Conservation (phyloP, 148 eudicot species). For the Vaccinium darrowii region DNA sequence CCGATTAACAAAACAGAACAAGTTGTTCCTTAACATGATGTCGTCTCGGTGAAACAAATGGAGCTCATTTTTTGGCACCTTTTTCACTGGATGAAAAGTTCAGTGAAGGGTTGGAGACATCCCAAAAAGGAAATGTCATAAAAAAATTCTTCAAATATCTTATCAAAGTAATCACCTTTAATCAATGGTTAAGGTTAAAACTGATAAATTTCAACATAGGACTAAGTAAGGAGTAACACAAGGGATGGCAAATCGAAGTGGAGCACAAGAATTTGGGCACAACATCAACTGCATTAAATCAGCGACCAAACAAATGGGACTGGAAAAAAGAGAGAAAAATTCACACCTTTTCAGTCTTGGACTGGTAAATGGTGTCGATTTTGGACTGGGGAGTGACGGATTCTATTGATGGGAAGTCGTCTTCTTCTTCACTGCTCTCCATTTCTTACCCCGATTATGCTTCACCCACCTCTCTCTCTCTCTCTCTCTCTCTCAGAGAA, state of each 20-base stretch:
- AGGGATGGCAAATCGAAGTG: too few relatives aligned
- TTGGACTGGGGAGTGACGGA: slow-evolving; percentile 91
- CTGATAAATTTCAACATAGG: neutral
- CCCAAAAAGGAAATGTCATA: too few relatives aligned
- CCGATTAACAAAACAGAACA: too few relatives aligned
- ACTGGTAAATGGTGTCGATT: slow-evolving; percentile 79
- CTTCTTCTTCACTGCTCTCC: slow-evolving; percentile 98
- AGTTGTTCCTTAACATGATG: too few relatives aligned
- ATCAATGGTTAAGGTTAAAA: neutral
- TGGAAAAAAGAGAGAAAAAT: neutral
- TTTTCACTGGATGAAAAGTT: too few relatives aligned
- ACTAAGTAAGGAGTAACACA: too few relatives aligned
- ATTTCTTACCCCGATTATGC: slow-evolving; percentile 24
- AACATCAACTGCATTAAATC: neutral
- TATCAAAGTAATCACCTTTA: neutral
- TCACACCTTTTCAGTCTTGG: slow-evolving; percentile 92
- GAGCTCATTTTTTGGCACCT: too few relatives aligned
- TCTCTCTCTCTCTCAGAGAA: neutral
- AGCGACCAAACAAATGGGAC: neutral
- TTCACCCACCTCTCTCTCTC: neutral
- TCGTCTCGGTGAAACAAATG: too few relatives aligned
- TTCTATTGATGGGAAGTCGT: slow-evolving; percentile 84
- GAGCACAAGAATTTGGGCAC: neutral
- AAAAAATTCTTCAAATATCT: neutral
- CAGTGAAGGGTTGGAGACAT: too few relatives aligned